Evolutionary conservation across 2,329 filamentous ascomycete species (phyloP).

Genomic region (Emergomyces africanus): DNA sequence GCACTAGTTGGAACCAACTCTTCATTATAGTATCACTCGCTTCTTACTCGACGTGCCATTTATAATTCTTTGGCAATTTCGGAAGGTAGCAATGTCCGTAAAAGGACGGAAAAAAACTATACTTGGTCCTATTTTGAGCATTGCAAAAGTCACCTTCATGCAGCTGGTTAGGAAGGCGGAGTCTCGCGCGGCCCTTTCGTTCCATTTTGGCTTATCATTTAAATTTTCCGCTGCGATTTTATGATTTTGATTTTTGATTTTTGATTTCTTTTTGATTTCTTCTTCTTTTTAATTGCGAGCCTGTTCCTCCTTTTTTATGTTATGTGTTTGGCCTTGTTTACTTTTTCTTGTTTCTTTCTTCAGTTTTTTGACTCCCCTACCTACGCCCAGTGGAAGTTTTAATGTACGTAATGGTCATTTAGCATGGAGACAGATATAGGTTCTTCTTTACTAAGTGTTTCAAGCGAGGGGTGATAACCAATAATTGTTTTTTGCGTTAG

Average conservation of each 20-base stretch:
- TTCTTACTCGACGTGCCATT: neutral
- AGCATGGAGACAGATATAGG: conserved; percentile 4
- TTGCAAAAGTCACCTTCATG: neutral
- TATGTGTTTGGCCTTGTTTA: neutral
- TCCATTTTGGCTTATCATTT: neutral
- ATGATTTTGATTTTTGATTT: neutral
- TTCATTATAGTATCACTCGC: neutral
- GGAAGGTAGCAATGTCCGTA: neutral
- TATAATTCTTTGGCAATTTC: neutral
- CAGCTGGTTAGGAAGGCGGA: neutral
- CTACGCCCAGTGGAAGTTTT: conserved; percentile 1
- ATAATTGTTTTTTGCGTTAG: neutral
- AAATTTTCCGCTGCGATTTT: neutral
- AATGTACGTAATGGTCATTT: conserved; percentile 6
- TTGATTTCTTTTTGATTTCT: neutral
- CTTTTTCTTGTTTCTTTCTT: neutral
- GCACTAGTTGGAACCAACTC: neutral
- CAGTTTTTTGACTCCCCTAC: neutral
- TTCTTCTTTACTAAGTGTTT: conserved; percentile 1
- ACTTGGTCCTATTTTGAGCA: neutral
- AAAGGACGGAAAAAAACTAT: neutral
- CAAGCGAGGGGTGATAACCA: neutral
- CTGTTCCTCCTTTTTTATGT: neutral
- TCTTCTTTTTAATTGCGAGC: neutral
- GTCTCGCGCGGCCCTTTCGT: neutral